phyloP scores from a whole-genome alignment of 495 filamentous ascomycete genomes.

The Pyrenopolyporus hunteri region DNA sequence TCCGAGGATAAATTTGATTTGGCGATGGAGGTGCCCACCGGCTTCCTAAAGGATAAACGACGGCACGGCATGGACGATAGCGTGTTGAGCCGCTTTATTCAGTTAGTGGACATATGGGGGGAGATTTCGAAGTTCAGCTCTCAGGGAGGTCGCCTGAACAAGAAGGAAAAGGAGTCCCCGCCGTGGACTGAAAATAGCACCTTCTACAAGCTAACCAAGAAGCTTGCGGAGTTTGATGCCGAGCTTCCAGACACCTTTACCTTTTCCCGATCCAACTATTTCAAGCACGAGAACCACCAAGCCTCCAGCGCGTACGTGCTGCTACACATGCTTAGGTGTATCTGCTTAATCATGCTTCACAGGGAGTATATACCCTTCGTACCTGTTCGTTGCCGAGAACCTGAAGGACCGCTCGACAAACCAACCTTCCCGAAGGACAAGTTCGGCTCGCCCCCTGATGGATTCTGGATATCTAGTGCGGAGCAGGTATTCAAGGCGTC shows the following conservation, averaged over 20 bases:
- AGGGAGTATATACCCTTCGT: constrained; percentile 84
- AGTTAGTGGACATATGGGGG: constrained; percentile 79
- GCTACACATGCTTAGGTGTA: constrained; percentile 76
- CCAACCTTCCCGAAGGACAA: constrained; percentile 67
- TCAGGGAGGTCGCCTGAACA: constrained; percentile 68
- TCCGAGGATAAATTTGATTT: constrained; percentile 70
- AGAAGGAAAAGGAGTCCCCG: constrained; percentile 56
- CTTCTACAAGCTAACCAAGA: constrained; percentile 64
- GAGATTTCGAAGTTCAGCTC: constrained; percentile 78
- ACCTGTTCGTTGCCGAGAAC: constrained; percentile 70
- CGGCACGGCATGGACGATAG: constrained; percentile 70
- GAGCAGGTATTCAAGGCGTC: constrained; percentile 75
- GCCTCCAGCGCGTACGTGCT: constrained; percentile 76
- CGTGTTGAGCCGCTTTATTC: constrained; percentile 76
- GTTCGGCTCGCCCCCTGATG: constrained; percentile 52
- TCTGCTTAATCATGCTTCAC: constrained; percentile 80
- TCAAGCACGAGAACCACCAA: constrained; percentile 77
- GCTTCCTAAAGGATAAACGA: constrained; percentile 50
- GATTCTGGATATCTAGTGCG: constrained; percentile 79
- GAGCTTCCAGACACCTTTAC: constrained; percentile 71
- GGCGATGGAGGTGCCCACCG: constrained; percentile 68
- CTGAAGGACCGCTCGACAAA: constrained; percentile 74
- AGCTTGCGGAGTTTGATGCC: constrained; percentile 69
- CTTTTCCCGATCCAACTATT: constrained; percentile 76
- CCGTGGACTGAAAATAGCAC: constrained; percentile 69